Evolutionary conservation across 768 basidiomycete species (phyloP), one percentile per base, ranked within the genome.

Genomic region (Strobilomyces confusus): DNA sequence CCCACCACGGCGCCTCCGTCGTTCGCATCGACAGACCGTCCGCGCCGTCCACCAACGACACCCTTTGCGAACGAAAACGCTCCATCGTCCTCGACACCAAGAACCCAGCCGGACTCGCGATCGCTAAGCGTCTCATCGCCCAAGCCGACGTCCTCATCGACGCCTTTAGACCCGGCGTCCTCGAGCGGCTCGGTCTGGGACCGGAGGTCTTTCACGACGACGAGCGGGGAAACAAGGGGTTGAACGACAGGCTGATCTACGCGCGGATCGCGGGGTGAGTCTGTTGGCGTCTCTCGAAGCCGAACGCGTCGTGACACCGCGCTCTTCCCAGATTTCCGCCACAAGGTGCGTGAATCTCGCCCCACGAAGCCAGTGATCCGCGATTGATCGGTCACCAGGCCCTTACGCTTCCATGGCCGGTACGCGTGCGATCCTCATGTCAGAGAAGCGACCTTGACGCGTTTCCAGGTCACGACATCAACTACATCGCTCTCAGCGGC

Each of bases 91-190:
- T 92, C 51, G 80, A 88, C 60, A 76, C 82, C 17, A 92, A 92
- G 72, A 65, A 75, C 9, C 66, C 74, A 11, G 76, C 75, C 26
- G 90, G 90, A 30, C 67, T 79, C 40, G 77, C 76, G 19, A 64
- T 83, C 19, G 63, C 86, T 51, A 77, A 76, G 64, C 78, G 73
- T 42, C 73, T 93, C 53, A 79, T 92, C 22, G 65, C 73, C 26
- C 68, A 75, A 33, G 86, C 88, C n/a, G 90, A 93, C 67, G 77
- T 92, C 15, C 72, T 92, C 42, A 88, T 93, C 61, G 90, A 93
- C 64, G 83, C 91, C 1, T 93, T 87, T 67, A 75, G 90, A 44
- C 89, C 90, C 46, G 91, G 90, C 1, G 88, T 92, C 2, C 75
- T 92, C 71, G 90, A 93, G 63, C 77, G 79, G 54, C 72, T 91